A percentile compares a stretch with the other conserved stretches of the same genome.
Evolutionary conservation across 257 asterid species (phyloP).

Genomic region (Nicotiana undulata): DNA sequence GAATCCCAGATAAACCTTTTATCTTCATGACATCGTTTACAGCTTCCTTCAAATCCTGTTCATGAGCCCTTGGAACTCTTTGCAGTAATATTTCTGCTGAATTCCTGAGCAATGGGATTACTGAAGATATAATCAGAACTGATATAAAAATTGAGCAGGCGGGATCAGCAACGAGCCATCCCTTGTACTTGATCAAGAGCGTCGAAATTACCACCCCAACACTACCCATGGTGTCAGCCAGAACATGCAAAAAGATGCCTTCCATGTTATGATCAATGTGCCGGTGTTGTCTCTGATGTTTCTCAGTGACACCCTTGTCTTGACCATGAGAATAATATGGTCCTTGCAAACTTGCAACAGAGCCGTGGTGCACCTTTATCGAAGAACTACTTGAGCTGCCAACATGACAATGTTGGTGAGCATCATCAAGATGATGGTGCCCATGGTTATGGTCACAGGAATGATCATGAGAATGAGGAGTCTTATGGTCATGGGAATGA

Average conservation of each 20-base stretch:
- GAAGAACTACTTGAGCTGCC: background rate
- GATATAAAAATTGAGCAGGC: conserved; percentile 94
- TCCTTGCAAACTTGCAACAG: background rate
- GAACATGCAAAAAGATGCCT: conserved; percentile 92
- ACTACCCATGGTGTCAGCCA: conserved; percentile 97
- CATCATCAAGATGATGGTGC: conserved; percentile 16
- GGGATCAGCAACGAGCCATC: conserved; percentile 96
- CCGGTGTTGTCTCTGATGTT: conserved; percentile 48
- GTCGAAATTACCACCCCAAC: conserved; percentile 91
- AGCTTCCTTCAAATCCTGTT: conserved; percentile 58
- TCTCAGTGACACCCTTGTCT: conserved; percentile 23
- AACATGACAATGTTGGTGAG: conserved; percentile 9
- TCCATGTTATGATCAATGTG: conserved; percentile 98
- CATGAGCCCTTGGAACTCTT: conserved; percentile 77
- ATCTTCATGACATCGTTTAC: conserved; percentile 41
- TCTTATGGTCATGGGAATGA: background rate
- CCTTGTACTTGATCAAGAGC: conserved; percentile 82
- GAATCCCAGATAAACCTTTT: conserved; percentile 61
- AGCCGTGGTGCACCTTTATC: background rate
- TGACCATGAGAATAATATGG: conserved; percentile 9
- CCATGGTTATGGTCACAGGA: conserved; percentile 11
- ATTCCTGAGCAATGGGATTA: conserved; percentile 84
- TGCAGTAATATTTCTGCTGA: conserved; percentile 86
- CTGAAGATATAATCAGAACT: conserved; percentile 65
- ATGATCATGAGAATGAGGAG: conserved; percentile 8